Evolutionary conservation across 805 yeast species (phyloP).

Genomic region (Candida nonsorbophila): DNA sequence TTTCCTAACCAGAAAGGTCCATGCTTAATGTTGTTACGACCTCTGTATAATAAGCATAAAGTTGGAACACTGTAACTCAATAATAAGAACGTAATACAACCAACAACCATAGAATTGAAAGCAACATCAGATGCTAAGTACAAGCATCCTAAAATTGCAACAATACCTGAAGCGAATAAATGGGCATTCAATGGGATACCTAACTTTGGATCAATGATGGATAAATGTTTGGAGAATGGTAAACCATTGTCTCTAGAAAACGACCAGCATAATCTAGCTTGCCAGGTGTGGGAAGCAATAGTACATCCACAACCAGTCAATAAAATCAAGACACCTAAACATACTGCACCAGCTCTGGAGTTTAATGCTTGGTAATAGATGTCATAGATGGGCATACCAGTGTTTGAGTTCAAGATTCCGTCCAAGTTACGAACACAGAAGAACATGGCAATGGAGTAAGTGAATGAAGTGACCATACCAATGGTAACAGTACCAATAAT

Average conservation of each 20-base stretch:
- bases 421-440: slow-evolving; percentile 29
- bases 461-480: slow-evolving; percentile 33
- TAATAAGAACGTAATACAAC: slow-evolving; percentile 33
- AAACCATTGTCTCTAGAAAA: slow-evolving; percentile 40
- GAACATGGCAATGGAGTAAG: slow-evolving; percentile 37
- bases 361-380: slow-evolving; percentile 34
- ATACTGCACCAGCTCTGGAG: slow-evolving; percentile 29
- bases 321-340: slow-evolving; percentile 29
- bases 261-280: slow-evolving; percentile 40
- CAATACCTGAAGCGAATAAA: slow-evolving; percentile 26
- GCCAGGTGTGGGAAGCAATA: slow-evolving; percentile 38
- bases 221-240: slow-evolving; percentile 34
- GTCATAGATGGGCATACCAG: slow-evolving; percentile 37
- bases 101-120: slow-evolving; percentile 30
- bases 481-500: slow-evolving; percentile 36
- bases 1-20: slow-evolving; percentile 40
- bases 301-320: slow-evolving; percentile 35
- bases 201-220: slow-evolving; percentile 30
- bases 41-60: slow-evolving; percentile 26
- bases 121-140: slow-evolving; percentile 33
- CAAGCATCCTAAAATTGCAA: slow-evolving; percentile 31
- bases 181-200: slow-evolving; percentile 39
- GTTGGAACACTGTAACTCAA: slow-evolving; percentile 34
- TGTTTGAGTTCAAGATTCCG: slow-evolving; percentile 19
- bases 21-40: slow-evolving; percentile 32